phyloP scores from a whole-genome alignment of 257 asterid species.

The Ligustrum vulgare region DNA sequence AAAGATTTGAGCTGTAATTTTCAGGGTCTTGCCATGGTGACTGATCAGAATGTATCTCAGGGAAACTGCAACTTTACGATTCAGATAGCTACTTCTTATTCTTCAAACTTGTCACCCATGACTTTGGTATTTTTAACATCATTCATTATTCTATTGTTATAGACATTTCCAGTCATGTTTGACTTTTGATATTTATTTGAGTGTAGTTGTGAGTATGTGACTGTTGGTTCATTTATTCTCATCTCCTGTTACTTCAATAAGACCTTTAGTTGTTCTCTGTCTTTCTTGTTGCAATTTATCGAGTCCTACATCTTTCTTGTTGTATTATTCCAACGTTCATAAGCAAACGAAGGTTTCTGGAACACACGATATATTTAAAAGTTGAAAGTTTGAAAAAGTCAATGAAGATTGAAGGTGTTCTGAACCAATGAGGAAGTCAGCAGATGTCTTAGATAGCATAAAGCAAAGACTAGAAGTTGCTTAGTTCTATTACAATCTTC shows the following conservation, averaged over 20 bases:
- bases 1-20: slow-evolving; percentile 49
- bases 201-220: not conserved
- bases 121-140: slow-evolving; percentile 17
- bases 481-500: not conserved
- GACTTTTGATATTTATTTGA: not conserved
- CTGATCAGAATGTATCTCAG: slow-evolving; percentile 64
- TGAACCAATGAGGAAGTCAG: too few species aligned
- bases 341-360: not conserved
- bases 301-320: not conserved
- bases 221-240: not conserved
- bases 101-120: slow-evolving; percentile 25
- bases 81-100: slow-evolving; percentile 54
- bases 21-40: slow-evolving; percentile 58
- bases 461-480: not conserved
- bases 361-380: not conserved
- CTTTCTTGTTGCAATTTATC: not conserved
- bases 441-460: not conserved
- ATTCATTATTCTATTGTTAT: slow-evolving; percentile 22
- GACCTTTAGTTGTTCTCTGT: not conserved
- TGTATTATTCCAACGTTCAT: not conserved
- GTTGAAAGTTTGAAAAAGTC: too few species aligned
- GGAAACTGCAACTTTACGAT: slow-evolving; percentile 64
- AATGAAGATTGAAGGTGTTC: not conserved
- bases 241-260: not conserved
- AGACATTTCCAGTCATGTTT: slow-evolving; percentile 9